Base-by-base conservation (phyloP, 2,329 filamentous ascomycete genomes). In the Ascochyta rabiei region DNA sequence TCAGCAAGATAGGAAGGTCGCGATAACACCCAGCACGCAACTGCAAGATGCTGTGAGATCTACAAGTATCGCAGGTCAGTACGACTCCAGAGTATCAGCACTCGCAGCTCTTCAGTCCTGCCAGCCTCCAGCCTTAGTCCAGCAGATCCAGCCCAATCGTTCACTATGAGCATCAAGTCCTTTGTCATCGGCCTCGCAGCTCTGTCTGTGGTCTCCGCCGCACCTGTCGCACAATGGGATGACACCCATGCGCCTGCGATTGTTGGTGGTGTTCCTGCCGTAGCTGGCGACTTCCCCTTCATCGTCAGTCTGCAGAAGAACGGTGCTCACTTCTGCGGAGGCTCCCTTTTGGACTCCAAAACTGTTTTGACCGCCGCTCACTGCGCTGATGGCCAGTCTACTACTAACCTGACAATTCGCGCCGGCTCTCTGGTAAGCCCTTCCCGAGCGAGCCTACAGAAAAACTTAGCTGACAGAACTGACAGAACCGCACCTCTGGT, bases 361-460 rank as follows among this genome's bases (percentile, higher is more conserved):
- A 70, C 67, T 9, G 62, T 70, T 33, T 33, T 70, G 24, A 68
- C 65, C 12, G 67, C 67, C 37, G 66, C 56, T 47, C 66, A 70
- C 56, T 70, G 67, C 55, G 56, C 55, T 48, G 16, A 44, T 12
- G 56, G 49, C 31, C 38, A 40, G 9, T 35, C 46, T 38, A 56
- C 60, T 41, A 57, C 57, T 10, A 23, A 41, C 3, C 8, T 64
- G n/a, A 41, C 33, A 19, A 48, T 70, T 38, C 66, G 66, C 24
- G 57, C 60, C 16, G 64, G 67, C 30, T 50, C 53, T 23, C 31
- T 66, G 9, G 66, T 68, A 61, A 39, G 62, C 38, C 41, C 39
- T 30, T 30, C 12, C 28, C 12, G 28, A 13, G 12, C 12, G 28
- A 13, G 12, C 12, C 9, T 30, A 5, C 12, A 30, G 12, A 30